Conservation (phyloP, 192 early-diverging fungal species). For the Rhizoclosmatium sp. region DNA sequence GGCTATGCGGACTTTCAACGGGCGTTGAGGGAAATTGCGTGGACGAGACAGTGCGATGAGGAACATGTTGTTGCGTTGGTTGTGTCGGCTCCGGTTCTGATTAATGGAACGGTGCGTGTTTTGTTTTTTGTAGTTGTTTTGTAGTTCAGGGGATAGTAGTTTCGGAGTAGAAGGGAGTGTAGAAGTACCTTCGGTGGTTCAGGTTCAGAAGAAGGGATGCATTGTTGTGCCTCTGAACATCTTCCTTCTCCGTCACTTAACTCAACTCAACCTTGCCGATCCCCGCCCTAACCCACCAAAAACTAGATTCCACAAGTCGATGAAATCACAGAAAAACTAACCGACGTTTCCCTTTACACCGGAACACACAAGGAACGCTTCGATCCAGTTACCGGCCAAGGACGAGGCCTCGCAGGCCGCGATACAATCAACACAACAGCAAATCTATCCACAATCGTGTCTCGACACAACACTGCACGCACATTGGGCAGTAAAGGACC, state of each 20-base stretch:
- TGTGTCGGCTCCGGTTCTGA: slow-evolving; percentile 7
- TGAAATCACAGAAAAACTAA: slow-evolving; percentile 46
- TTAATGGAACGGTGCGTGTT: slow-evolving; percentile 45
- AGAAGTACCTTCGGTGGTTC: too few species aligned
- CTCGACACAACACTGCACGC: slow-evolving; percentile 25
- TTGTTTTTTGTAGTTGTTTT: neutral
- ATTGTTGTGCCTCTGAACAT: too few species aligned
- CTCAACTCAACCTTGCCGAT: too few species aligned
- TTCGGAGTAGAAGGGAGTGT: too few species aligned
- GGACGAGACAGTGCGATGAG: slow-evolving; percentile 42
- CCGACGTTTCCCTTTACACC: slow-evolving; percentile 54
- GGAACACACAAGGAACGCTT: slow-evolving; percentile 66
- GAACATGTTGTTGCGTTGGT: slow-evolving; percentile 34
- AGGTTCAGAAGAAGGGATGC: too few species aligned
- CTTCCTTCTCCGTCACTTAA: too few species aligned
- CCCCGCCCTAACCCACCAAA: too few species aligned
- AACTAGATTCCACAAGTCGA: slow-evolving; percentile 43
- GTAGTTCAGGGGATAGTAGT: too few species aligned
- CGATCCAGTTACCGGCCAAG: slow-evolving; percentile 35
- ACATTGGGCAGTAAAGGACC: slow-evolving; percentile 16
- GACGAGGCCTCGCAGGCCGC: slow-evolving; percentile 20
- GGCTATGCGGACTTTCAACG: slow-evolving; percentile 50
- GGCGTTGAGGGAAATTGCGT: slow-evolving; percentile 48
- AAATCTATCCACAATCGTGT: slow-evolving; percentile 30
- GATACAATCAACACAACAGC: slow-evolving; percentile 29